These are phyloP conservation scores for Saturnispora bothae DNA, from an alignment of 805 yeast species.

Conservation along the genomic window DNA sequence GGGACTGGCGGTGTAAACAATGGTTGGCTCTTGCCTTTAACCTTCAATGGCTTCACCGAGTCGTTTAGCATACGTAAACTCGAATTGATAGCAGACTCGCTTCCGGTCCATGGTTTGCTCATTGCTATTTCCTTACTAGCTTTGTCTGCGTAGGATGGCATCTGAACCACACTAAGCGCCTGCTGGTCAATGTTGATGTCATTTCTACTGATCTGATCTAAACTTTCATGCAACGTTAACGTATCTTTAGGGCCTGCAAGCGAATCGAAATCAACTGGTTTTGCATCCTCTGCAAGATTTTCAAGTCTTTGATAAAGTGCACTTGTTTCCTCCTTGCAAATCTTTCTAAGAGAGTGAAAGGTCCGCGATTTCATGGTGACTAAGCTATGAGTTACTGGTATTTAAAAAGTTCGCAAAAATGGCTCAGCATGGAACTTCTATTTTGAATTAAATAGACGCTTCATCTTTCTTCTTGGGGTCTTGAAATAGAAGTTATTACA, in stretches of 20 bases:
- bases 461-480: too few relatives aligned
- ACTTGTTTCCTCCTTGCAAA: too few relatives aligned
- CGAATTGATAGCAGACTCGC: not conserved
- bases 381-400: too few relatives aligned
- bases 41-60: constrained; percentile 30
- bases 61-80: constrained; percentile 48
- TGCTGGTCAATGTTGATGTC: too few relatives aligned
- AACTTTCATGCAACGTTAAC: constrained; percentile 22
- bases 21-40: constrained; percentile 50
- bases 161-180: too few relatives aligned
- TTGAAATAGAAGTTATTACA: too few relatives aligned
- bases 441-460: too few relatives aligned
- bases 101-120: not conserved
- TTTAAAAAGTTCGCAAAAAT: too few relatives aligned
- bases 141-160: not conserved
- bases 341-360: too few relatives aligned
- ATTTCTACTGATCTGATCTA: constrained; percentile 2
- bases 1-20: constrained; percentile 50
- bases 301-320: constrained; percentile 29
- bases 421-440: too few relatives aligned
- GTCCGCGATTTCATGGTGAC: too few relatives aligned
- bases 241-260: constrained; percentile 25
- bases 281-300: constrained; percentile 34
- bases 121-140: not conserved
- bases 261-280: constrained; percentile 27